These are phyloP conservation scores for Candida corydali DNA, from an alignment of 805 yeast species.

Conservation along the genomic window DNA sequence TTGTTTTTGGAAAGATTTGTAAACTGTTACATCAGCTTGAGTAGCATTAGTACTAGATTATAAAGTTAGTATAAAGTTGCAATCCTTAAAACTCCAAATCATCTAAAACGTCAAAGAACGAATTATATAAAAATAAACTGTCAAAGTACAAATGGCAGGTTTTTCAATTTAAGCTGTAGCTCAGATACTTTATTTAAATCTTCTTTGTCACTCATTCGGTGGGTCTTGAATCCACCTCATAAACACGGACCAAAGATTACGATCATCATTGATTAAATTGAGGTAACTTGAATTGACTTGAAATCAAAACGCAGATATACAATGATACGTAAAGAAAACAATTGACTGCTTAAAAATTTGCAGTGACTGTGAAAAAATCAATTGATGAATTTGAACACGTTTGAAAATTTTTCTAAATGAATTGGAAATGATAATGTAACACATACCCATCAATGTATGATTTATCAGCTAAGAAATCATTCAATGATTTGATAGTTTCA, in stretches of 20 bases:
- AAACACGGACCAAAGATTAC: slow-evolving; percentile 89
- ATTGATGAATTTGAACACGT: neutral
- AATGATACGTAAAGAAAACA: neutral
- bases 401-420: neutral
- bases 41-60: slow-evolving; percentile 73
- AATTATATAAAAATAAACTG: too few relatives aligned
- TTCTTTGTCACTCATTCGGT: slow-evolving; percentile 81
- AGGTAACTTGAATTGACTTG: neutral
- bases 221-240: slow-evolving; percentile 96
- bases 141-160: neutral
- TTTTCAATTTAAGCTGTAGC: neutral
- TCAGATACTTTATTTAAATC: slow-evolving; percentile 29
- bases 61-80: slow-evolving; percentile 4
- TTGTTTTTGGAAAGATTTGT: slow-evolving; percentile 88
- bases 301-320: neutral
- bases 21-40: slow-evolving; percentile 92
- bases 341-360: neutral
- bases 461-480: slow-evolving; percentile 86
- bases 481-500: slow-evolving; percentile 59
- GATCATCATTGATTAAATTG: slow-evolving; percentile 53
- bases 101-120: too few relatives aligned
- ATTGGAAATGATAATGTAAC: neutral
- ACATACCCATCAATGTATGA: slow-evolving; percentile 96
- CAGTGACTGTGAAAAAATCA: too few relatives aligned
- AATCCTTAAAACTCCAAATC: neutral